Base-by-base conservation (phyloP, 495 filamentous ascomycete genomes). In the Terfezia claveryi region DNA sequence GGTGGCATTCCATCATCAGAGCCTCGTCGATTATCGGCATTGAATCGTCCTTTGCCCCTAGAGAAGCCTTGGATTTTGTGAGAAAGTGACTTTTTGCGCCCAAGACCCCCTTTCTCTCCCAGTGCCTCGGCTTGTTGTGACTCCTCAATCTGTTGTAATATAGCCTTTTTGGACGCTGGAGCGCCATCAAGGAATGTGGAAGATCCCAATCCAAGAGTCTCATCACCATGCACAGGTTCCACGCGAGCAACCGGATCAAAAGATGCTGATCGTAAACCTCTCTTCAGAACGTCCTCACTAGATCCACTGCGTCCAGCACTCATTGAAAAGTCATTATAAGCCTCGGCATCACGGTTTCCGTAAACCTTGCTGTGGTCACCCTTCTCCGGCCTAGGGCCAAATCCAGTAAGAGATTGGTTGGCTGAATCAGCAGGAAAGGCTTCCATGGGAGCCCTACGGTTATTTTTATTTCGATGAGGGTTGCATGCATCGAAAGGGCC, bases 401-500 rank as follows among this genome's bases (percentile, higher is more conserved):
- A 72, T 11, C 92, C 91, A 44, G 89, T 88, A 23, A 99, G 68
- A 4, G 80, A 79, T 71, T 95, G 96, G 71, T 99, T 99, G 55
- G 80, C 74, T 10, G 86, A 94, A 59, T 80, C 85, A 57, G 83
- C 80, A 17, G 92, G 87, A 69, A 96, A 99, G 7, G 92, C 92
- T 65, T 95, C 81, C 85, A 99, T 94, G 2, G 92, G 92, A 11
- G 91, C 87, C 55, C 80, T 77, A 58, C 81, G 76, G 53, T 82
- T 84, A 62, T 83, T 85, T 51, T 85, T 80, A 66, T 99, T 99
- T 57, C 92, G 83, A 67, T 91, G 82, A 7, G 92, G 89, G 61
- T 95, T 95, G 68, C 87, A 91, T 14, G 92, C 92, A 70, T 99
- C 92, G 62, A 94, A 99, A 9, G 92, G 92, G 23, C 92, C 92